These are phyloP conservation scores for Heracleum sosnowskyi DNA, from an alignment of 129 eudicot species.

Conservation along the genomic window DNA sequence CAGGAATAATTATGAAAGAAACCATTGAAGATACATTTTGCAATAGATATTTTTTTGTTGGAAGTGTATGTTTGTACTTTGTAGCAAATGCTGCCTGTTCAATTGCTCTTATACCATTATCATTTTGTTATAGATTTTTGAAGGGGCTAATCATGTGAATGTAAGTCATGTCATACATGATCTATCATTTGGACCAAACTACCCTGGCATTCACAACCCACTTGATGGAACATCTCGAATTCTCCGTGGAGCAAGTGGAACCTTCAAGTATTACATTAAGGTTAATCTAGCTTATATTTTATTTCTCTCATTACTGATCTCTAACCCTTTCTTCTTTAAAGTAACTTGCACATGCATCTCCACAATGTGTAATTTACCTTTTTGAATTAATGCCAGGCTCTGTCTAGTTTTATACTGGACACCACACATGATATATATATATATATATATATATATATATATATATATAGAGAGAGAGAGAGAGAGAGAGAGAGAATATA, in stretches of 20 bases:
- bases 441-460: too few species aligned
- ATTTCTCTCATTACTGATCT: background rate
- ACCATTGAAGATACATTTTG: background rate
- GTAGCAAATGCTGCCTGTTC: background rate
- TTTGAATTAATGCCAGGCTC: background rate
- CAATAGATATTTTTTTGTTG: background rate
- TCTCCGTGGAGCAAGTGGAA: conserved; percentile 80
- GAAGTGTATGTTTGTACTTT: background rate
- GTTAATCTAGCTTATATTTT: conserved; percentile 25
- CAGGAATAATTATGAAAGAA: background rate
- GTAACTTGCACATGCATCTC: background rate
- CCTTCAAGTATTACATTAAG: conserved; percentile 97
- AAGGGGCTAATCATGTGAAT: conserved; percentile 78
- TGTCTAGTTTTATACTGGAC: background rate
- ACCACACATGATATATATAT: background rate
- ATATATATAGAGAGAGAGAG: too few species aligned
- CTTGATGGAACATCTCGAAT: conserved; percentile 76
- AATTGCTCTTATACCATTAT: background rate
- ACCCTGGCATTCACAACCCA: conserved; percentile 94
- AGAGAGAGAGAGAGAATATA: too few species aligned
- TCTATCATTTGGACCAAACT: conserved; percentile 93
- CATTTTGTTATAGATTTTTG: conserved; percentile 59
- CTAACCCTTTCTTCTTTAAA: background rate
- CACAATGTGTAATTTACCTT: background rate
- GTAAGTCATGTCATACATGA: conserved; percentile 94